phyloP scores from a whole-genome alignment of 23 red algal genomes.

The Gracilaria gracilis region DNA sequence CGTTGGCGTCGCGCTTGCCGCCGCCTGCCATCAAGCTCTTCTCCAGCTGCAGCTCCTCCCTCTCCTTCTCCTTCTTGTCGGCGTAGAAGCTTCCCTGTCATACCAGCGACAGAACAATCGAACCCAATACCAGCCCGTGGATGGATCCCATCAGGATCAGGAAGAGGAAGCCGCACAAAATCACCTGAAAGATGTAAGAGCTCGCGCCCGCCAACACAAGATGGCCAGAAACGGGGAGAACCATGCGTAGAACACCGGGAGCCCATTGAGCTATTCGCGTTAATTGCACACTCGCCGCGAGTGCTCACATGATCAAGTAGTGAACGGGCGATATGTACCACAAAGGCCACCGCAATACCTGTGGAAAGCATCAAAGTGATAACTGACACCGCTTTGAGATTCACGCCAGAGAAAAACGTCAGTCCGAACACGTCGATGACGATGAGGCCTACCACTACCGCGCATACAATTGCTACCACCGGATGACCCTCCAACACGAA shows the following conservation, averaged over 20 bases:
- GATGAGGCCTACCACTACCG: conserved; percentile 64
- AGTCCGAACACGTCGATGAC: conserved; percentile 74
- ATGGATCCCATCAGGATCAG: conserved; percentile 67
- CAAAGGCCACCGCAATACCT: conserved; percentile 63
- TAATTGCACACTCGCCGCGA: conserved; percentile 56
- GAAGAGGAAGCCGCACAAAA: conserved; percentile 75
- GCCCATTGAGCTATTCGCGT: conserved; percentile 63
- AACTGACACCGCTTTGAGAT: conserved; percentile 69
- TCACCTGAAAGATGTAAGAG: conserved; percentile 74
- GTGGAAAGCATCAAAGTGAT: conserved; percentile 69
- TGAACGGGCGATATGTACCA: conserved; percentile 70
- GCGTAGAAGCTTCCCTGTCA: conserved; percentile 62
- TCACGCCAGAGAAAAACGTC: conserved; percentile 61
- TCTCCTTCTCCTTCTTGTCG: conserved; percentile 41
- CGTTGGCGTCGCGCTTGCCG: no score
- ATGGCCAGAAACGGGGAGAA: conserved; percentile 78
- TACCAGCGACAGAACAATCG: conserved; percentile 63
- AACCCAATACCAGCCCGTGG: conserved; percentile 65
- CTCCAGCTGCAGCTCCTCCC: conserved; percentile 51
- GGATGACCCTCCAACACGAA: conserved; percentile 71
- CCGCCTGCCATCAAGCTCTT: conserved; percentile 21
- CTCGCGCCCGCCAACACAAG: conserved; percentile 56
- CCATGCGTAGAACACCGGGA: conserved; percentile 78
- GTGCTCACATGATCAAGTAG: conserved; percentile 66
- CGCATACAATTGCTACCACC: conserved; percentile 49